Evolutionary conservation across 306 rosid species (phyloP), one percentile per base, ranked within the genome.

Genomic region (Aeschynomene evenia): DNA sequence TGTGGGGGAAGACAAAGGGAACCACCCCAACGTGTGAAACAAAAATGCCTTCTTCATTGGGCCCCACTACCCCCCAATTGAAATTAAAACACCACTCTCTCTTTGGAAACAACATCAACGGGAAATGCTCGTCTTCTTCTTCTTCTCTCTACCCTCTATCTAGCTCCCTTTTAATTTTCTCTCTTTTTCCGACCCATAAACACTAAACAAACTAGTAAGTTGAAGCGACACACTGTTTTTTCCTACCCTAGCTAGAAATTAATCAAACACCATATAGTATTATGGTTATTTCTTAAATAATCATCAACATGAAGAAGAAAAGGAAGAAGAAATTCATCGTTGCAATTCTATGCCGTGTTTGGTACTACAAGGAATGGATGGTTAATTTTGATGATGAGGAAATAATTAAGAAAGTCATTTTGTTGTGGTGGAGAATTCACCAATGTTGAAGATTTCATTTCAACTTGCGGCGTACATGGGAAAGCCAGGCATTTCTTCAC

Each of bases 401-500:
- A 36, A 43, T 64, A 4, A 39, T 52, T 9, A 67, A 63, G 59
- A 78, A 23, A 36, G 43, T 64, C 7, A 39, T 52, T 4, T 66
- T n/a, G n/a, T 59, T 67, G 52, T 58, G 77, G 77, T 72, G 87
- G 72, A 83, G 66, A 85, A 85, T 87, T 79, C 84, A 70, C 66
- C 80, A 57, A 56, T 23, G 60, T 23, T 24, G 50, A 78, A 59
- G 57, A 42, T 75, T 6, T n/a, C n/a, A n/a, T n/a, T n/a, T n/a
- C n/a, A 45, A 9, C 5, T 68, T 42, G 82, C 42, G 96, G 96
- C 96, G 85, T 90, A 90, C 96, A 90, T 74, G 96, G 96, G 91
- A 87, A 85, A 80, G 94, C 94, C 96, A 90, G 96, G 96, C 96
- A 87, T 85, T 84, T 82, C 69, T 83, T 84, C 73, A 77, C 18